A percentile compares a stretch with the other conserved stretches of the same genome.
Conservation (phyloP, 1,284 basidiomycete species). For the Leccinum variabile region DNA sequence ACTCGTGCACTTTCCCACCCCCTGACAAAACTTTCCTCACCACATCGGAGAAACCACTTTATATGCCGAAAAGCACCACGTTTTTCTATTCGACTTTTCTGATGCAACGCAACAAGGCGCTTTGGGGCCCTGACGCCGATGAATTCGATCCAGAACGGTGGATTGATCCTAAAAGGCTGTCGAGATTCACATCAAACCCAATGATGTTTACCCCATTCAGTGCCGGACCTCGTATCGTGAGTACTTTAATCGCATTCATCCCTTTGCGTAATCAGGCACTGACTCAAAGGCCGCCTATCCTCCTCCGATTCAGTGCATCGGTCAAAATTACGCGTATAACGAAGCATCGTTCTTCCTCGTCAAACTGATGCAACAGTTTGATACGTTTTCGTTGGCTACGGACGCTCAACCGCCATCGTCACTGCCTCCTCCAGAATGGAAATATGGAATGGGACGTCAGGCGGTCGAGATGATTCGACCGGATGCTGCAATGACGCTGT, state of each 20-base stretch:
- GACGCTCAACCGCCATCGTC: conserved; percentile 63
- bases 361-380: conserved; percentile 62
- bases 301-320: conserved; percentile 53
- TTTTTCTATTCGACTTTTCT: conserved; percentile 59
- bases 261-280: conserved; percentile 8
- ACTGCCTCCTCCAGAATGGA: conserved; percentile 60
- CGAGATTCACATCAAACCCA: conserved; percentile 54
- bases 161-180: conserved; percentile 52
- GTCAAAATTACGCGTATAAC: conserved; percentile 73
- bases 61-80: conserved; percentile 58
- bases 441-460: conserved; percentile 50
- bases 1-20: conserved; percentile 50
- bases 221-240: conserved; percentile 56
- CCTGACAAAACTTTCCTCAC: conserved; percentile 46
- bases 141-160: conserved; percentile 71
- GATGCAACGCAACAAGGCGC: conserved; percentile 55
- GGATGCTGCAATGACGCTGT: conserved; percentile 57
- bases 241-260: conserved; percentile 17
- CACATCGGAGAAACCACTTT: conserved; percentile 44
- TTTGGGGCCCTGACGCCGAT: conserved; percentile 71
- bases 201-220: conserved; percentile 71
- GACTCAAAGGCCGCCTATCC: conserved; percentile 13
- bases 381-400: conserved; percentile 55
- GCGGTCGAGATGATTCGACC: conserved; percentile 59
- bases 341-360: conserved; percentile 71